Base-by-base conservation (phyloP, 805 yeast genomes). In the Cyberlindnera maritima region DNA sequence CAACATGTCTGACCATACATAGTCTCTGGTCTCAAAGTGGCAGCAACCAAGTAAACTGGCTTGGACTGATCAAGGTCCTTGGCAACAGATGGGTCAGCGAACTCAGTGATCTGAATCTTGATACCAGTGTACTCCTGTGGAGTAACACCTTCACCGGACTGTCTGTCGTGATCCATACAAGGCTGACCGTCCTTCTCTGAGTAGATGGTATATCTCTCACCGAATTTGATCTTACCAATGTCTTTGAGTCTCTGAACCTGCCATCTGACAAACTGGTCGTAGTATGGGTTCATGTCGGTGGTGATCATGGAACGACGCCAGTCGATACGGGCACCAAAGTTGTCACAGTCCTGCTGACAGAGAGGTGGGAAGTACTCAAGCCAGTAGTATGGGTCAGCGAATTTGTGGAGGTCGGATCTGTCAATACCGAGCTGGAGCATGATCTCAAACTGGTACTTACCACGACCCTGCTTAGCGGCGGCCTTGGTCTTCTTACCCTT, bases 1-100 rank as follows among this genome's bases (percentile, higher is more conserved):
- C 97, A 91, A 76, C 96, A 88, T 5, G 97, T 88, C 75, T 94
- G 98, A 54, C 97, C 98, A 63, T 91, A 91, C 97, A 94, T 89
- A 58, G 99, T 94, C 73, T 94, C 99, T 28, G 99, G 97, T 73
- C 99, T 84, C 63, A 94, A 80, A 58, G 99, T 94, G 25, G 98
- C 98, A 49, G 99, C 99, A 41, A 94, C 89, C 51, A 94, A 75
- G 71, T 66, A 89, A 25, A 90, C 75, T 58, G 83, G 85, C 72
- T 87, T 88, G 18, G 74, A 66, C 39, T 67, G 60, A 39, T 68
- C 71, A 21, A 80, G 61, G 13, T 52, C 55, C 20, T 65, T 58
- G 19, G 63, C 60, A n/a, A 64, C 67, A 47, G 77, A 72, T 44
- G 72, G 73, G 39, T 75, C 71, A 44, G 85, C 74, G 34, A 72